Percentiles rank a stretch among this genome's conserved stretches.
These are phyloP conservation scores for Begonia masoniana DNA, from an alignment of 306 rosid species.

Conservation along the genomic window DNA sequence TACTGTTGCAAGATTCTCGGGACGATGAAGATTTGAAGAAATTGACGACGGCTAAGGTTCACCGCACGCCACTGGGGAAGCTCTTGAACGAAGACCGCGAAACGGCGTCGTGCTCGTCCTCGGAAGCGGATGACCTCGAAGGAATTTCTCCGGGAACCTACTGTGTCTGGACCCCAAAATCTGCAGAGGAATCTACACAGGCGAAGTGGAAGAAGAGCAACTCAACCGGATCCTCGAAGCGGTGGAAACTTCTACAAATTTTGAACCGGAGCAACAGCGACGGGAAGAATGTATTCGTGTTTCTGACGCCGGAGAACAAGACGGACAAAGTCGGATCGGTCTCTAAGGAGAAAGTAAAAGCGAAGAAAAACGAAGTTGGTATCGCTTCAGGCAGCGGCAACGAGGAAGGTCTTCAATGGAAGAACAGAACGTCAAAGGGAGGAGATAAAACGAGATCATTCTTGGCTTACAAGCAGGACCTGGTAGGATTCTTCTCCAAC, in stretches of 20 bases:
- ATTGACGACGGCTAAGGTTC: conserved; percentile 8
- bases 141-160: conserved; percentile 28
- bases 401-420: not conserved
- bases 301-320: conserved; percentile 18
- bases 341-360: not conserved
- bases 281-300: conserved; percentile 24
- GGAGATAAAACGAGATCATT: conserved; percentile 26
- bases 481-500: conserved; percentile 35
- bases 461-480: conserved; percentile 32
- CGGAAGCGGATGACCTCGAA: conserved; percentile 46
- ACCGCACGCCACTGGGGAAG: conserved; percentile 43
- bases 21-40: conserved; percentile 13
- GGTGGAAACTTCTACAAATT: conserved; percentile 56
- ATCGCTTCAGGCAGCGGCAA: not conserved
- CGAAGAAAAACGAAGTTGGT: conserved; percentile 6
- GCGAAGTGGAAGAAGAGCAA: conserved; percentile 33
- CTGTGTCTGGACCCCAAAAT: conserved; percentile 58
- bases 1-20: conserved; percentile 11
- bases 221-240: conserved; percentile 39
- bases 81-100: conserved; percentile 67
- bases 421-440: conserved; percentile 7
- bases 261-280: conserved; percentile 43
- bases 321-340: not conserved
- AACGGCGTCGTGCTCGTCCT: conserved; percentile 45
- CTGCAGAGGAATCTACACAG: not conserved